Conservation (phyloP, 78 protist species). For the Emiliania huxleyi region DNA sequence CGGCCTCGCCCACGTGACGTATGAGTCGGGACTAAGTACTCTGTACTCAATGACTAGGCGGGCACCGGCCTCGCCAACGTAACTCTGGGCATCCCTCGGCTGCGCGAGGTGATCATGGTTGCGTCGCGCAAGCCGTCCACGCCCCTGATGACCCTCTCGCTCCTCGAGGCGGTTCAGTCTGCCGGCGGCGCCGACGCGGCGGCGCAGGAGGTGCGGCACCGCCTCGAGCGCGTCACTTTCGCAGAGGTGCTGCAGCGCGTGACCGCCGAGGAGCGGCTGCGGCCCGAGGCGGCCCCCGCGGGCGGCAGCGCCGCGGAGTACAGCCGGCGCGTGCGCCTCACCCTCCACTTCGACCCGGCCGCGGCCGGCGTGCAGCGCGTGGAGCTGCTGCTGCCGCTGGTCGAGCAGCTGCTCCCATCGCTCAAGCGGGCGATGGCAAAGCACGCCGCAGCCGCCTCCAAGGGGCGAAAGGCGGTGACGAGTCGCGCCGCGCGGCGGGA, state of each 20-base stretch:
- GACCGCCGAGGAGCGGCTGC: neutral
- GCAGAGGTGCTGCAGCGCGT: neutral
- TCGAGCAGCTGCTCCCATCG: neutral
- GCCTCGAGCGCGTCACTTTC: neutral
- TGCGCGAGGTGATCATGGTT: slow-evolving; percentile 86
- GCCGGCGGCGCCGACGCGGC: neutral
- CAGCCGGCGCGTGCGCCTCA: neutral
- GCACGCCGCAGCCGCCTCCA: neutral
- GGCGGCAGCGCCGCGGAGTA: neutral
- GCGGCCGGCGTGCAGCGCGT: neutral
- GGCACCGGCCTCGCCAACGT: slow-evolving; percentile 69
- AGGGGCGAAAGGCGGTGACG: neutral
- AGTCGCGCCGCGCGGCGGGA: neutral
- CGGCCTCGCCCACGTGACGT: slow-evolving; percentile 49
- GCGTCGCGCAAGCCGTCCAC: slow-evolving; percentile 64
- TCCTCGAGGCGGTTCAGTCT: neutral
- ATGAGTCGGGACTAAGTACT: too few species aligned
- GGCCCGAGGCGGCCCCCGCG: neutral
- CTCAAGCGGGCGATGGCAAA: neutral
- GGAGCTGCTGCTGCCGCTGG: neutral
- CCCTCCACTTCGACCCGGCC: neutral
- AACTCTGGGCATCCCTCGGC: slow-evolving; percentile 96
- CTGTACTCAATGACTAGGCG: too few species aligned
- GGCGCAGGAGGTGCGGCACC: neutral
- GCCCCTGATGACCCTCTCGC: slow-evolving; percentile 53